Conservation (phyloP, 805 yeast species). For the Nakazawaea laoshanensis region DNA sequence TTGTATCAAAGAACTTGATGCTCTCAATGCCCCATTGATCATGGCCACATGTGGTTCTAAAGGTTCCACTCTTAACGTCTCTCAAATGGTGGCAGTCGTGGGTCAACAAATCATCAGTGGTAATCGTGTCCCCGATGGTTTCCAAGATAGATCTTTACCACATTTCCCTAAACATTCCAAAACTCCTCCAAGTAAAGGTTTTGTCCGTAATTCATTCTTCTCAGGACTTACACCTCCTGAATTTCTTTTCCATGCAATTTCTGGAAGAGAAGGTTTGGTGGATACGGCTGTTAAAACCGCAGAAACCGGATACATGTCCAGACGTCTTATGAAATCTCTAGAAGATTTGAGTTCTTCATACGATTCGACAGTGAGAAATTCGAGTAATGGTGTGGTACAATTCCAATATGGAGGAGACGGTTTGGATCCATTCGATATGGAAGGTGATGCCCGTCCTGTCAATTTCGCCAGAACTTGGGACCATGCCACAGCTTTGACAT, state of each 20-base stretch:
- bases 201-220: conserved; percentile 91
- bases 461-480: conserved; percentile 93
- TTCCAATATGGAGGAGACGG: conserved; percentile 99
- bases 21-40: conserved; percentile 89
- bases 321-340: conserved; percentile 94
- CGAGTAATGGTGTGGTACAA: conserved; percentile 94
- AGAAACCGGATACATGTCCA: conserved; percentile 97
- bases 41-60: conserved; percentile 99
- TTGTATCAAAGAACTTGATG: conserved; percentile 85
- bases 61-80: conserved; percentile 95
- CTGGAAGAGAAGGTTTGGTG: conserved; percentile 98
- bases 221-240: conserved; percentile 96
- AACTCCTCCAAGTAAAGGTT: conserved; percentile 97
- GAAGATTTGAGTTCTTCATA: conserved; percentile 93
- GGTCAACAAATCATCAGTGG: conserved; percentile 99
- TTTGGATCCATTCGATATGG: conserved; percentile 97
- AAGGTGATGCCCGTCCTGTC: conserved; percentile 96
- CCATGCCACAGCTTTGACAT: conserved; percentile 74
- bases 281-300: conserved; percentile 99
- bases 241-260: conserved; percentile 95
- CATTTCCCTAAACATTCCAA: conserved; percentile 94
- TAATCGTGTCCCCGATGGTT: conserved; percentile 99
- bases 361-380: conserved; percentile 91
- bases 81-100: conserved; percentile 99
- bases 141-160: conserved; percentile 96